Conservation (phyloP, 73 alveolate genomes). For the Paramecium sexaurelia region DNA sequence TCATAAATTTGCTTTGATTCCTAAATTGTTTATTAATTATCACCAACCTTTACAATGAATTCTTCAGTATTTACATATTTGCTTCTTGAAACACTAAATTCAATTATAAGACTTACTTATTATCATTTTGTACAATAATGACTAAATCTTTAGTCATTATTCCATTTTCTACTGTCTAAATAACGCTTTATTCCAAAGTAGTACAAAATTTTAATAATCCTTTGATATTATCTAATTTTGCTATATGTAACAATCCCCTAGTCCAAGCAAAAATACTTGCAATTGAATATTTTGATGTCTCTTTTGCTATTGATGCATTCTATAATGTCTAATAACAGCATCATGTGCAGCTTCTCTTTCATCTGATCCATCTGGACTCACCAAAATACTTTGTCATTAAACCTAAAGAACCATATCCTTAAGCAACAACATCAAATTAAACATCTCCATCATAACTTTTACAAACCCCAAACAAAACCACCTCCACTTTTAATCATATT, state of each 20-base stretch:
- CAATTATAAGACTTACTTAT: neutral
- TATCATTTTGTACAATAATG: conserved; percentile 72
- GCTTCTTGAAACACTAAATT: conserved; percentile 59
- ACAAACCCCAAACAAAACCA: conserved; percentile 97
- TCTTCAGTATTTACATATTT: conserved; percentile 64
- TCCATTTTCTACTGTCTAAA: conserved; percentile 82
- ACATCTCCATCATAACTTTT: conserved; percentile 95
- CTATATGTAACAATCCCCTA: conserved; percentile 85
- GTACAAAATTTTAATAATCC: conserved; percentile 69
- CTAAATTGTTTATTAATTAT: conserved; percentile 53
- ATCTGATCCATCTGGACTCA: conserved; percentile 82
- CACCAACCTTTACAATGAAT: conserved; percentile 51
- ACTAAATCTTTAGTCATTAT: conserved; percentile 86
- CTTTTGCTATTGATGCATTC: conserved; percentile 85
- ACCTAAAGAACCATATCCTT: conserved; percentile 89
- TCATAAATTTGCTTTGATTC: conserved; percentile 41
- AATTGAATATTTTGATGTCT: conserved; percentile 89
- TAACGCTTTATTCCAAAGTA: conserved; percentile 68
- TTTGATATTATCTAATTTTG: conserved; percentile 83
- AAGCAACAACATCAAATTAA: conserved; percentile 87
- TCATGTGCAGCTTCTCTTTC: conserved; percentile 97
- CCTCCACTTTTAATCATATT: conserved; percentile 82
- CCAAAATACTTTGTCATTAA: conserved; percentile 85
- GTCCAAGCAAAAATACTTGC: conserved; percentile 94
- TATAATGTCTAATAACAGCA: conserved; percentile 90